Percentiles rank a stretch among this genome's conserved stretches.
These are phyloP conservation scores for Floccularia luteovirens DNA, from an alignment of 768 basidiomycete genomes.

Conservation along the genomic window DNA sequence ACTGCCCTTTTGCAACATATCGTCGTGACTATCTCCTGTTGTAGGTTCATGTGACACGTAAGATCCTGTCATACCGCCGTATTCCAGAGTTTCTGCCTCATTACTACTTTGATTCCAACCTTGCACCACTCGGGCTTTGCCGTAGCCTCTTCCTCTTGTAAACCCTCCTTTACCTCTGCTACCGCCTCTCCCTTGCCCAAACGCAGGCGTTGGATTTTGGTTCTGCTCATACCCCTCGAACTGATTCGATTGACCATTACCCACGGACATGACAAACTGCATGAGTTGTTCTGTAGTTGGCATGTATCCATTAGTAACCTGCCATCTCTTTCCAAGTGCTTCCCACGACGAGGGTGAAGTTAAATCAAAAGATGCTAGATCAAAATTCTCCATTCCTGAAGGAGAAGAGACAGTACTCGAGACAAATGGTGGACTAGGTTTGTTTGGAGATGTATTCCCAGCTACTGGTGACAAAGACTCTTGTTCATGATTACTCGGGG, in stretches of 20 bases:
- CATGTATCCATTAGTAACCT: constrained; percentile 53
- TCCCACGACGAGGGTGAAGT: constrained; percentile 73
- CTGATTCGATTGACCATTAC: constrained; percentile 10
- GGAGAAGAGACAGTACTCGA: constrained; percentile 25
- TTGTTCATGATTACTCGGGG: constrained; percentile 38
- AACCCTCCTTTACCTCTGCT: constrained; percentile 26
- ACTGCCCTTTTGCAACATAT: constrained; percentile 8
- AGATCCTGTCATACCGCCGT: background rate
- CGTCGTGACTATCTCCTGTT: constrained; percentile 6
- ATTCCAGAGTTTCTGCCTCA: background rate
- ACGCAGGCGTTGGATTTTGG: constrained; percentile 8
- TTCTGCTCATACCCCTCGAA: constrained; percentile 1
- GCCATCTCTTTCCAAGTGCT: constrained; percentile 74
- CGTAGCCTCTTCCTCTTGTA: constrained; percentile 34
- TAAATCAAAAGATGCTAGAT: constrained; percentile 66
- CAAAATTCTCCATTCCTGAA: constrained; percentile 59
- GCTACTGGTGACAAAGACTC: constrained; percentile 35
- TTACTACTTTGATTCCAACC: background rate
- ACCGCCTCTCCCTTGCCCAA: constrained; percentile 20
- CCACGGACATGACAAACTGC: constrained; percentile 53
- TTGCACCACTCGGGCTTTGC: constrained; percentile 39
- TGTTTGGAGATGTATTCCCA: constrained; percentile 50
- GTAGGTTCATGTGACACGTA: constrained; percentile 9
- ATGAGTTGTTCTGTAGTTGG: constrained; percentile 75
- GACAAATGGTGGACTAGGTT: constrained; percentile 30